Evolutionary conservation across 2,329 filamentous ascomycete genomes (phyloP).

Genomic region (Neurospora crassa): DNA sequence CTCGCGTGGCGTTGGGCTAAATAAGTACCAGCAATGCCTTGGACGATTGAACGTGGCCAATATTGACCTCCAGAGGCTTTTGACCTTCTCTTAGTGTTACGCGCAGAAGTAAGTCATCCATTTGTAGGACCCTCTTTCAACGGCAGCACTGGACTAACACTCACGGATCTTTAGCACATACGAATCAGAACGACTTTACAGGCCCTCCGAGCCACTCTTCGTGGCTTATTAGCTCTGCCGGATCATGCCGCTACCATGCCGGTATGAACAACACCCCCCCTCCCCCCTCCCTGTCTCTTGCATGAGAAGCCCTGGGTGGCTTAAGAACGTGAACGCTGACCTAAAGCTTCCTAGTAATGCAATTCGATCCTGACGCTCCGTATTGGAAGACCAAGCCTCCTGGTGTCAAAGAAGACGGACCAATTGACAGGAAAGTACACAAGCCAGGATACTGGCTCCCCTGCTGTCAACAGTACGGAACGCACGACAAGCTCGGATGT

Average conservation of each 20-base stretch:
- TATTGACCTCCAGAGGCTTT: too few relatives aligned
- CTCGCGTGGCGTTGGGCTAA: too few relatives aligned
- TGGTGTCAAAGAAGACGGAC: neutral
- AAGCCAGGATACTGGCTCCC: neutral
- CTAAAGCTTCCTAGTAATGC: too few relatives aligned
- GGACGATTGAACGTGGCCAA: neutral
- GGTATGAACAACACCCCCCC: too few relatives aligned
- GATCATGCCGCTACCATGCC: too few relatives aligned
- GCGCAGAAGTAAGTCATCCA: neutral
- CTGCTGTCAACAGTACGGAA: neutral
- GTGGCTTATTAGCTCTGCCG: neutral
- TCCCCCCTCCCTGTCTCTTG: too few relatives aligned
- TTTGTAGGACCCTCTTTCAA: neutral
- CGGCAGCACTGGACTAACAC: neutral
- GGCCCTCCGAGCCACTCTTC: neutral
- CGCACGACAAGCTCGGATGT: neutral
- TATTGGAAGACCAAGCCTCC: neutral
- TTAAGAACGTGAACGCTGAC: too few relatives aligned
- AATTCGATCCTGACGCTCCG: neutral
- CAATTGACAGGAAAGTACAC: neutral
- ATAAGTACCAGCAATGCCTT: neutral
- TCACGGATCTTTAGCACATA: neutral
- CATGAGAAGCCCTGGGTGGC: too few relatives aligned
- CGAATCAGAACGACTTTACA: neutral
- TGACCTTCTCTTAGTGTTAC: too few relatives aligned